phyloP scores from a whole-genome alignment of 2,329 filamentous ascomycete species.

The Rutstroemia sp. region DNA sequence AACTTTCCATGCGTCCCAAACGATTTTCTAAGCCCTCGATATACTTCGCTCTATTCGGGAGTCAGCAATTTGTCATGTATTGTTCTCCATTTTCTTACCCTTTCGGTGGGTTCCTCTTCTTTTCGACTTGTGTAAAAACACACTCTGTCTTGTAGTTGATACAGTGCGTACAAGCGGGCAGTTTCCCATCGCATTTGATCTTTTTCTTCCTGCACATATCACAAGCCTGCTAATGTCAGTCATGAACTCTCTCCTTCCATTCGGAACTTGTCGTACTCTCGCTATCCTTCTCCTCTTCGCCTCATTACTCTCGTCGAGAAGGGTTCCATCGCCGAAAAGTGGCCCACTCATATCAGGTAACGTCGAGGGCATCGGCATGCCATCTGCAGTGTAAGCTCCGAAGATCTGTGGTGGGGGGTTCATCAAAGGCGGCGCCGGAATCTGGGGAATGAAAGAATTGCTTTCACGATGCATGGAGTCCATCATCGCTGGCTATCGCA shows the following conservation, averaged over 20 bases:
- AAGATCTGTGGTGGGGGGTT: slow-evolving; percentile 65
- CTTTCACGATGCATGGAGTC: slow-evolving; percentile 11
- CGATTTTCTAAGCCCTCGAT: slow-evolving; percentile 95
- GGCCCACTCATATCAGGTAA: slow-evolving; percentile 51
- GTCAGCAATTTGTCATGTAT: slow-evolving; percentile 23
- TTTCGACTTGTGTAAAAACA: slow-evolving; percentile 95
- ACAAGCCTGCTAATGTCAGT: slow-evolving; percentile 41
- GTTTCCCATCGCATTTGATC: slow-evolving; percentile 96
- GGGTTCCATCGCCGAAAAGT: slow-evolving; percentile 49
- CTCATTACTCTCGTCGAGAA: slow-evolving; percentile 65
- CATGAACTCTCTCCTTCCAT: neutral
- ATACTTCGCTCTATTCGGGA: slow-evolving; percentile 71
- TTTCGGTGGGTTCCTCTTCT: slow-evolving; percentile 95
- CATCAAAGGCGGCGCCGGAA: slow-evolving; percentile 52
- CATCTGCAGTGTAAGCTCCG: slow-evolving; percentile 53
- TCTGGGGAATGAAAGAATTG: slow-evolving; percentile 44
- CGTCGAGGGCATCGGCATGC: slow-evolving; percentile 48
- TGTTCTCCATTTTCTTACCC: slow-evolving; percentile 51
- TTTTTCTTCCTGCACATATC: slow-evolving; percentile 87
- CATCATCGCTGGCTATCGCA: slow-evolving; percentile 16
- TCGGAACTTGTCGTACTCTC: slow-evolving; percentile 43
- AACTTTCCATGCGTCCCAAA: slow-evolving; percentile 88
- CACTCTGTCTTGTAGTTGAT: slow-evolving; percentile 98
- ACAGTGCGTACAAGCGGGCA: slow-evolving; percentile 91
- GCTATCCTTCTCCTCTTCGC: slow-evolving; percentile 57